Evolutionary conservation across 1,284 basidiomycete species (phyloP), one percentile per base, ranked within the genome.

Genomic region (Heliocybe sulcata): DNA sequence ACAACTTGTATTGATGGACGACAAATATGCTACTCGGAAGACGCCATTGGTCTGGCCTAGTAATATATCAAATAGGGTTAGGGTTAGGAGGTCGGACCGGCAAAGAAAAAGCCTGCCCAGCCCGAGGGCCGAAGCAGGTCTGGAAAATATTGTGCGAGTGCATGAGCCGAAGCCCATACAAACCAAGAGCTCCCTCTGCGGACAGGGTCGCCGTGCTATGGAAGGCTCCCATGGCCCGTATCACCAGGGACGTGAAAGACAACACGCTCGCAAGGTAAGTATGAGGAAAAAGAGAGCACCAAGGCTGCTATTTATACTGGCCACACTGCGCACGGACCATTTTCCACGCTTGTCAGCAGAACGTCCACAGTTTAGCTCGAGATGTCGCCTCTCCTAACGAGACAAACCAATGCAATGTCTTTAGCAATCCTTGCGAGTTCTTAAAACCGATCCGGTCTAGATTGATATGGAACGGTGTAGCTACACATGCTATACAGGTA

Each of bases 111-210:
- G 51, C 51, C 51, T 52, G 51, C 51, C 51, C 51, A 52, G 51
- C 51, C 51, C 51, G 51, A 52, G 51, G 51, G 51, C 51, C 51
- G 33, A 52, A 52, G 51, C 51, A 52, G 51, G 51, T 26, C 51
- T 26, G 51, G 51, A 26, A 52, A 52, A 52, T 52, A 52, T 52
- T 52, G 26, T 16, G 51, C 26, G 12, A 35, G 60, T 65, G 64
- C 64, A 65, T 64, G 61, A 60, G 55, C 61, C 63, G 60, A 61
- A 64, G 61, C 63, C 55, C 63, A 64, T 64, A 65, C 64, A 65
- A 65, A 62, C 61, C 64, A 57, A 58, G 14, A 25, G 47, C 27
- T 16, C 49, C 31, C 47, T 29, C 56, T 57, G 56, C n/a, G 56
- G 56, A 55, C 56, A 57, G 35, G 23, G 56, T 55, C 56, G 56